Evolutionary conservation across 441 rosid species (phyloP).

Genomic region (Euphorbia schlechtendalii): DNA sequence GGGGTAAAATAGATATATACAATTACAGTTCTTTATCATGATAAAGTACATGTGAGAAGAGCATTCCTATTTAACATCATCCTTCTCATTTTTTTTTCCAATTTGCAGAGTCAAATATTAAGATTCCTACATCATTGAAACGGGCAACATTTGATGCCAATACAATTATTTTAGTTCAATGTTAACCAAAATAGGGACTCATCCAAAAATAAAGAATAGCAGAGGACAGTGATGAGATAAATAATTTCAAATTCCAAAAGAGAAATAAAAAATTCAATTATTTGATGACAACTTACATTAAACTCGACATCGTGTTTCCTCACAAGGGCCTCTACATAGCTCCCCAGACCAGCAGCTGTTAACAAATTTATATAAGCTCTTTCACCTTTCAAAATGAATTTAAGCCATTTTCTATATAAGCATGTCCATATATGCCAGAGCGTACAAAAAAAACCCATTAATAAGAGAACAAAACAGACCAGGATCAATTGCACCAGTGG

Average conservation of each 20-base stretch:
- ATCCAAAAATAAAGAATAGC: background rate
- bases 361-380: constrained; percentile 23
- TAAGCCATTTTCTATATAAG: background rate
- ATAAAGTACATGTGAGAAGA: too few species aligned
- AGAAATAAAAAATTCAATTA: background rate
- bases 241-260: background rate
- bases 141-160: background rate
- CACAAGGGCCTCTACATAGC: constrained; percentile 89
- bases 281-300: constrained; percentile 45
- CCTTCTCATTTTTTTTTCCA: background rate
- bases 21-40: too few species aligned
- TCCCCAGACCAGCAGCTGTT: constrained; percentile 92
- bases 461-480: constrained; percentile 36
- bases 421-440: constrained; percentile 11
- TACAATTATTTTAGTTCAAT: background rate
- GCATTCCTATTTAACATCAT: background rate
- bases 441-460: too few species aligned
- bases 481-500: constrained; percentile 76
- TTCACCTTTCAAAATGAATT: background rate
- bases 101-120: background rate
- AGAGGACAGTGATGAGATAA: background rate
- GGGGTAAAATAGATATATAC: too few species aligned
- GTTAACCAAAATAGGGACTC: background rate
- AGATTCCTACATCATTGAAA: background rate
- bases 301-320: constrained; percentile 84